Percentiles rank a stretch among this genome's conserved stretches.
phyloP scores from a whole-genome alignment of 2,329 filamentous ascomycete genomes.

The Colletotrichum filicis region DNA sequence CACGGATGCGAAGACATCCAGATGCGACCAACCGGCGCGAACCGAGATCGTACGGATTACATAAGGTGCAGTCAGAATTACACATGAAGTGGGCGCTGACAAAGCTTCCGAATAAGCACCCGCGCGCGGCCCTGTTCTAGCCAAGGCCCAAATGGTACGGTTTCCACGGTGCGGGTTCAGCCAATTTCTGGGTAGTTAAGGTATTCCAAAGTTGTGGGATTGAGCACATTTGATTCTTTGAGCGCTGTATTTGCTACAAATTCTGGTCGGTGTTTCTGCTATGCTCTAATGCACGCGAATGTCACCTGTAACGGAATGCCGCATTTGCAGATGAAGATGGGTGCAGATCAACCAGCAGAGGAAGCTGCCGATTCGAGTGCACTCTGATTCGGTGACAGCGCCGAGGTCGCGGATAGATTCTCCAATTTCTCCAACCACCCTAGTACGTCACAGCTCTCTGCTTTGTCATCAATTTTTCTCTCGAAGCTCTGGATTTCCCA shows the following conservation, averaged over 20 bases:
- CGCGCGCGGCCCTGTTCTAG: background rate
- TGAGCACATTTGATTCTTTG: too few relatives aligned
- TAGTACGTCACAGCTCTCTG: slow-evolving; percentile 34
- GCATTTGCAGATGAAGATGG: background rate
- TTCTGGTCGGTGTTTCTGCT: background rate
- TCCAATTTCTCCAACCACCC: slow-evolving; percentile 6
- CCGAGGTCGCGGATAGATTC: background rate
- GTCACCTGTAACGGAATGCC: background rate
- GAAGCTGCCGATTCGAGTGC: background rate
- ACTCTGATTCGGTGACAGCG: slow-evolving; percentile 12
- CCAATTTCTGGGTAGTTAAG: too few relatives aligned
- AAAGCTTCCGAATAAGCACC: background rate
- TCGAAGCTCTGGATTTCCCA: slow-evolving; percentile 22
- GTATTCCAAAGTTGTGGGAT: too few relatives aligned
- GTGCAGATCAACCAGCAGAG: background rate
- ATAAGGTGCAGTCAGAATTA: slow-evolving; percentile 1
- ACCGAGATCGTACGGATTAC: background rate
- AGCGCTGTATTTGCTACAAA: background rate
- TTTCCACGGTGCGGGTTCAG: background rate
- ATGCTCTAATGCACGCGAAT: background rate
- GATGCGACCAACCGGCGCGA: background rate
- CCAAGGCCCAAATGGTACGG: background rate
- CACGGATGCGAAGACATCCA: background rate
- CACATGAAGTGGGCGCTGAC: slow-evolving; percentile 1
- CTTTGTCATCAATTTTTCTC: slow-evolving; percentile 20